These are phyloP conservation scores for Marasmius tenuissimus DNA, from an alignment of 1,284 basidiomycete genomes.

Conservation along the genomic window DNA sequence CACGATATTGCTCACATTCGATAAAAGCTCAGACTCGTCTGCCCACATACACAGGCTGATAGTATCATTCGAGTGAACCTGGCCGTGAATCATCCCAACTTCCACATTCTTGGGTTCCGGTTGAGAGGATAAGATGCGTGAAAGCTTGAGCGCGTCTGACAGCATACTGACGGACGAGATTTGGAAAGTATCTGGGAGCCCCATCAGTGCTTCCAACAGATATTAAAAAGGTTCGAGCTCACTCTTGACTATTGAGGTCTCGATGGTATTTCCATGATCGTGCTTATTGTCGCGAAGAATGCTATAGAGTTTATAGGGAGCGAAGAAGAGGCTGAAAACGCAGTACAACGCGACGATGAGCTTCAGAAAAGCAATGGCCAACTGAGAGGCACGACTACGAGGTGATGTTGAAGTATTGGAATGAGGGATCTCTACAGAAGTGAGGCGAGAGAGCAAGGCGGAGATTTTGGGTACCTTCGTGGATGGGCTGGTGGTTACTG, in stretches of 20 bases:
- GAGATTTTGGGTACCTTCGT: slow-evolving; percentile 12
- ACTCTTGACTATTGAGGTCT: no score
- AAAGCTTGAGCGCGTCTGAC: slow-evolving; percentile 25
- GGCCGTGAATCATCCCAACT: slow-evolving; percentile 20
- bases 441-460: slow-evolving; percentile 10
- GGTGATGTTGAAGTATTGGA: slow-evolving; percentile 18
- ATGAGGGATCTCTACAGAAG: slow-evolving; percentile 10
- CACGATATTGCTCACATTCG: slow-evolving; percentile 22
- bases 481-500: not conserved
- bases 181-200: slow-evolving; percentile 5
- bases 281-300: slow-evolving; percentile 1
- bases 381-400: slow-evolving; percentile 18
- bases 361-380: slow-evolving; percentile 28
- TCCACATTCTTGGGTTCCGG: slow-evolving; percentile 16
- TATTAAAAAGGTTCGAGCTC: no score
- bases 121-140: slow-evolving; percentile 24
- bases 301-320: slow-evolving; percentile 32
- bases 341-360: slow-evolving; percentile 41
- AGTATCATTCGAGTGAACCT: slow-evolving; percentile 12
- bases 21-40: slow-evolving; percentile 33
- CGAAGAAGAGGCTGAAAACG: slow-evolving; percentile 37
- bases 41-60: slow-evolving; percentile 57
- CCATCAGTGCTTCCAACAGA: no score
- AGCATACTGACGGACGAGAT: slow-evolving; percentile 20
- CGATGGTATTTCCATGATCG: no score